phyloP scores from a whole-genome alignment of 2,329 filamentous ascomycete species.

The Zalaria sp. region DNA sequence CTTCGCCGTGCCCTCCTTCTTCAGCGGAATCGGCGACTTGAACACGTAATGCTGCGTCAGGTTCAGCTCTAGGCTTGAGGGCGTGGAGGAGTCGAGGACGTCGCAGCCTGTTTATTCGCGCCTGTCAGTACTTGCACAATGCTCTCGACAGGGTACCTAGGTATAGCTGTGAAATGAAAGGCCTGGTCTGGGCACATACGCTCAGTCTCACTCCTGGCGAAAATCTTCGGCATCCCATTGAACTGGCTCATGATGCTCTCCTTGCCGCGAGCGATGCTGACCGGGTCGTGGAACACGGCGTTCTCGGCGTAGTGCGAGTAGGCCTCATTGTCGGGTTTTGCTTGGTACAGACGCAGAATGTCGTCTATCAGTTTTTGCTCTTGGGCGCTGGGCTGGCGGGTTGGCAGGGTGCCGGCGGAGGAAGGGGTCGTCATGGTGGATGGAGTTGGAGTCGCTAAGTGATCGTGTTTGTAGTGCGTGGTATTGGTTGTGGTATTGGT shows the following conservation, averaged over 20 bases:
- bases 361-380: conserved; percentile 11
- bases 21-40: conserved; percentile 10
- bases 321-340: conserved; percentile 9
- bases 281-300: conserved; percentile 15
- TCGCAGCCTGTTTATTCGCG: conserved; percentile 1
- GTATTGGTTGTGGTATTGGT: too few relatives aligned
- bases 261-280: conserved; percentile 13
- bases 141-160: too few relatives aligned
- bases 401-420: conserved; percentile 1
- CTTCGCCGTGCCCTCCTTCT: conserved; percentile 9
- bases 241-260: conserved; percentile 14
- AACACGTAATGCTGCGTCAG: conserved; percentile 15
- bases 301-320: conserved; percentile 12
- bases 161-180: too few relatives aligned
- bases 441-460: too few relatives aligned
- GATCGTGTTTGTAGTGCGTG: too few relatives aligned
- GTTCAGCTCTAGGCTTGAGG: conserved; percentile 9
- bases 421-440: not conserved
- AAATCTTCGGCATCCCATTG: conserved; percentile 16
- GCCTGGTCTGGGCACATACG: not conserved
- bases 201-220: conserved; percentile 11
- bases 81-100: conserved; percentile 7
- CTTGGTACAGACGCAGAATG: conserved; percentile 12
- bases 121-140: too few relatives aligned
- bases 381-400: conserved; percentile 1